Evolutionary conservation across 352 stramenopile genomes (phyloP), one percentile per base, ranked within the genome.

Genomic region (Pythium dissimile): DNA sequence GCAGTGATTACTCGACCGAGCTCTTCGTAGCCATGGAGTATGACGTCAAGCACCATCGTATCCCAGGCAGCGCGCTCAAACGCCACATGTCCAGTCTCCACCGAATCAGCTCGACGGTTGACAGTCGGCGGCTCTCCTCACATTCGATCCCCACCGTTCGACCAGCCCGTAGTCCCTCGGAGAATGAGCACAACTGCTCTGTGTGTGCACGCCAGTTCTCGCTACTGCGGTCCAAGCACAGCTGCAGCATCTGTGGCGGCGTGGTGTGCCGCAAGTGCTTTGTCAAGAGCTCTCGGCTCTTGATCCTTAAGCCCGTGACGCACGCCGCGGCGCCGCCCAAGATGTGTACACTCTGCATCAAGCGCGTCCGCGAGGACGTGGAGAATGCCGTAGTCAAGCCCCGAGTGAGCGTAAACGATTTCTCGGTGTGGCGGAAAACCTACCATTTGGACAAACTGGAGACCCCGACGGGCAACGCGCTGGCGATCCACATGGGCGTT

Each of bases 11-110:
- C 32, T 23, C 12, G 15, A 35, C 48, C 48, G 48, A 56, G 48
- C 18, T 56, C 48, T 56, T 56, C 23, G 34, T 56, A 13, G 34
- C 48, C 3, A 46, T 44, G 48, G 13, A 28, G 32, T 35, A 44
- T 34, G 48, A 56, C 32, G 45, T 56, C 21, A 45, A 56, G 31
- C n/a, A 34, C 31, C 30, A 46, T 34, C 5, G 15, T 34, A 34
- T 56, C 9, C 48, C 48, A 21, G 32, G 48, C n/a, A 43, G 48
- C 32, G 31, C 35, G 18, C 46, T 46, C 26, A 56, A 56, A 23
- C 32, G 21, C 32, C 34, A 46, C 26, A 43, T 56, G 20, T 15
- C 13, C 9, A 45, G 21, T 20, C 26, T 56, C 15, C 13, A 16
- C 31, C 31, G 35, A 16, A 20, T 56, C 32, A 46, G 18, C 31